Evolutionary conservation across 179 eudicot species (phyloP).

Genomic region (Silene vulgaris): DNA sequence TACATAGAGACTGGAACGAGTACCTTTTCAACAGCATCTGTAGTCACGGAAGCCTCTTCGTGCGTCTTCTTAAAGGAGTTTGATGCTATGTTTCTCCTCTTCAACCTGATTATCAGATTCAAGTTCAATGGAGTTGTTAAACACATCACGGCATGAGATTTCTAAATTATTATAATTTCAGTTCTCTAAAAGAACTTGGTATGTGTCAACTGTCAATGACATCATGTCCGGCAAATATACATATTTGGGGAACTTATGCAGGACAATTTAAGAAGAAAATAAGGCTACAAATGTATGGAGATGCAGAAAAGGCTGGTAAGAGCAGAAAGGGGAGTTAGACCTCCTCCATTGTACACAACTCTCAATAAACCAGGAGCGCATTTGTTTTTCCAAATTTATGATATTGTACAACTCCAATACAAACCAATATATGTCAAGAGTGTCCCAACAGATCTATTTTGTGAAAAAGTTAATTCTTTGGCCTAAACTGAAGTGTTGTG

Average conservation of each 20-base stretch:
- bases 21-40: conserved; percentile 41
- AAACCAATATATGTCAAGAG: too few species aligned
- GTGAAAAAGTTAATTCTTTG: neutral
- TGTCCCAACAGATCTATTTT: too few species aligned
- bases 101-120: conserved; percentile 37
- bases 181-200: too few species aligned
- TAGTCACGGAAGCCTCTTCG: conserved; percentile 33
- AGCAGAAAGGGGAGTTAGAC: neutral
- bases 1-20: neutral
- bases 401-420: too few species aligned
- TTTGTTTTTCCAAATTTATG: too few species aligned
- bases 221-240: too few species aligned
- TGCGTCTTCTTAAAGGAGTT: conserved; percentile 40
- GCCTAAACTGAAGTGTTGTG: neutral
- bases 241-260: too few species aligned
- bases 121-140: neutral
- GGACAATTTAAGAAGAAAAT: too few species aligned
- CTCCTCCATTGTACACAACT: neutral
- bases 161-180: neutral
- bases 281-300: neutral
- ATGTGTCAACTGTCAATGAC: too few species aligned
- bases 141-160: neutral
- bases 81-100: conserved; percentile 37
- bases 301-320: neutral
- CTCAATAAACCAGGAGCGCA: neutral